These are phyloP conservation scores for Penicillium fimorum DNA, from an alignment of 495 filamentous ascomycete genomes.

Conservation along the genomic window DNA sequence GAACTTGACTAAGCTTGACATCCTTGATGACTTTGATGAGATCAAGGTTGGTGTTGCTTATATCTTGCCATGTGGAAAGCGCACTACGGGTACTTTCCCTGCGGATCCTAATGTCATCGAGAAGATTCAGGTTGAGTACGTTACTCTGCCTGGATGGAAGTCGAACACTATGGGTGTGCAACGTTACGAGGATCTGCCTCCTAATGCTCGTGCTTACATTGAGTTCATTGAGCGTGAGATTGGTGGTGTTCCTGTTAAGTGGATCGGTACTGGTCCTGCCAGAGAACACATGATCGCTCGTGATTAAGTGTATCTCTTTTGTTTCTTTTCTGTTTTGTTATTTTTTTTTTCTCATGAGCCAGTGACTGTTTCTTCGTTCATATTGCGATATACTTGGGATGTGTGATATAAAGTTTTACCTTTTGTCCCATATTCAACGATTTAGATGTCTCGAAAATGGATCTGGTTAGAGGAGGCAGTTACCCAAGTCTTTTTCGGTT, in stretches of 20 bases:
- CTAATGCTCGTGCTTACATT: slow-evolving; percentile 71
- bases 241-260: slow-evolving; percentile 65
- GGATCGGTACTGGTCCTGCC: slow-evolving; percentile 75
- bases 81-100: slow-evolving; percentile 60
- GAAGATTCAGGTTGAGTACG: slow-evolving; percentile 61
- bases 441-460: slow-evolving; percentile 12
- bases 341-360: slow-evolving; percentile 7
- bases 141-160: slow-evolving; percentile 78
- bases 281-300: slow-evolving; percentile 66
- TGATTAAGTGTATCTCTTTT: slow-evolving; percentile 29
- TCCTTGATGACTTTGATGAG: slow-evolving; percentile 78
- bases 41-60: slow-evolving; percentile 80
- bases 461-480: slow-evolving; percentile 8
- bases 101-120: slow-evolving; percentile 65
- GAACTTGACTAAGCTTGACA: slow-evolving; percentile 87
- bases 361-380: slow-evolving; percentile 10
- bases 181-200: slow-evolving; percentile 67
- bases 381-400: slow-evolving; percentile 12
- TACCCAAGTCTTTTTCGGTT: background rate
- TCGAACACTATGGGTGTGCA: slow-evolving; percentile 61
- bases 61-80: slow-evolving; percentile 51
- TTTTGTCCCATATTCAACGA: slow-evolving; percentile 8
- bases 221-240: slow-evolving; percentile 74
- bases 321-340: background rate
- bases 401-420: slow-evolving; percentile 8